These are phyloP conservation scores for Mortierella hygrophila DNA, from an alignment of 192 early-diverging fungal genomes.

Conservation along the genomic window DNA sequence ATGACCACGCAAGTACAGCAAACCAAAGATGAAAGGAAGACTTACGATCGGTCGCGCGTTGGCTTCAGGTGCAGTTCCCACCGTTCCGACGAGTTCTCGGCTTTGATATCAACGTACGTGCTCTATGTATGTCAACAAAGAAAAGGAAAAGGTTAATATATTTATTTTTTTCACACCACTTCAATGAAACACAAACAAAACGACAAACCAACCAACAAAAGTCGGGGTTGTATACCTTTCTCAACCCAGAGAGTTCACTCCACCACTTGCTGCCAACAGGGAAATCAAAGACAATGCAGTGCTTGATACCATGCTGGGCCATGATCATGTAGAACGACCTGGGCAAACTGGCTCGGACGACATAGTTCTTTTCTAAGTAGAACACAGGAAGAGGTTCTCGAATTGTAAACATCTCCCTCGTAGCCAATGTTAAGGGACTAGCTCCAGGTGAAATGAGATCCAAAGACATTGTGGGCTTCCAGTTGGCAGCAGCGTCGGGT, in stretches of 20 bases:
- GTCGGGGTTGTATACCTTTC: slow-evolving; percentile 60
- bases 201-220: background rate
- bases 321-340: slow-evolving; percentile 72
- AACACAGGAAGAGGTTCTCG: slow-evolving; percentile 54
- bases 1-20: background rate
- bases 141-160: background rate
- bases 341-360: slow-evolving; percentile 59
- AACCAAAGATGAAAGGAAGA: slow-evolving; percentile 16
- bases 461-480: slow-evolving; percentile 37
- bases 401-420: slow-evolving; percentile 57
- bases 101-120: slow-evolving; percentile 63
- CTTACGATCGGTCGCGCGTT: slow-evolving; percentile 68
- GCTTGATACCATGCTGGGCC: slow-evolving; percentile 60
- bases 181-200: background rate
- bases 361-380: slow-evolving; percentile 58
- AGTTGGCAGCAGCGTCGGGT: slow-evolving; percentile 19
- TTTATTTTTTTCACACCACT: background rate
- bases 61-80: slow-evolving; percentile 84
- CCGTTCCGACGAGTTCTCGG: slow-evolving; percentile 56
- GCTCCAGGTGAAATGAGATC: slow-evolving; percentile 30
- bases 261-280: slow-evolving; percentile 73
- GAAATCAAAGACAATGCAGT: slow-evolving; percentile 74
- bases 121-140: slow-evolving; percentile 55
- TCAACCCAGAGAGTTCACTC: slow-evolving; percentile 71
- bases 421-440: slow-evolving; percentile 47